Conservation (phyloP, 2,329 filamentous ascomycete species). For the Aspergillus candidus region DNA sequence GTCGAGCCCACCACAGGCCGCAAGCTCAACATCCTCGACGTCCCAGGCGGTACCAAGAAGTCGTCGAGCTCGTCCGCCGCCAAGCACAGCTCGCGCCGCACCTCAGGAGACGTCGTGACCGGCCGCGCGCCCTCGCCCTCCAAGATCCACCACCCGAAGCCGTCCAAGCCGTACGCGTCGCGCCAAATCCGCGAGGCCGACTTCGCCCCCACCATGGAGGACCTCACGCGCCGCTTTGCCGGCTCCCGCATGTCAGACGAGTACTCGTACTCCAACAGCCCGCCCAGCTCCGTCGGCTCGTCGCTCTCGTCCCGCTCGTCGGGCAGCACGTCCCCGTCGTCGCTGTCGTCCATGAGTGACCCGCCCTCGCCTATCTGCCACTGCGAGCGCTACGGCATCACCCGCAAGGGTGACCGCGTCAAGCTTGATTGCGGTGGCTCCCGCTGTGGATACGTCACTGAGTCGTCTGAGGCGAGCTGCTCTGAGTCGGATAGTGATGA, state of each 20-base stretch:
- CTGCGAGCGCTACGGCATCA: constrained; percentile 96
- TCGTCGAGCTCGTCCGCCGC: constrained; percentile 31
- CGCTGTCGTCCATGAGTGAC: constrained; percentile 61
- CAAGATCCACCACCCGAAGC: constrained; percentile 86
- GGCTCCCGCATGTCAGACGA: constrained; percentile 65
- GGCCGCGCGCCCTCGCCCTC: constrained; percentile 82
- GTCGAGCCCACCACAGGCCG: constrained; percentile 95
- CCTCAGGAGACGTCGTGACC: constrained; percentile 68
- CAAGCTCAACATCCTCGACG: constrained; percentile 95
- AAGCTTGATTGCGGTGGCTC: constrained; percentile 91
- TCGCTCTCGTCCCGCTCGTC: constrained; percentile 68
- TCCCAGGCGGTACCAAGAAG: constrained; percentile 53
- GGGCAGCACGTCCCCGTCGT: constrained; percentile 49
- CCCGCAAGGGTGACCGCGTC: constrained; percentile 83
- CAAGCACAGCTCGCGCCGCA: constrained; percentile 31
- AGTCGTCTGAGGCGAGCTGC: constrained; percentile 62
- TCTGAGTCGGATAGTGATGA: constrained; percentile 48
- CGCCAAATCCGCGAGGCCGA: constrained; percentile 78
- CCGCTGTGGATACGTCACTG: constrained; percentile 70
- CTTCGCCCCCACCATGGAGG: constrained; percentile 72
- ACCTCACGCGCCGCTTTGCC: constrained; percentile 70
- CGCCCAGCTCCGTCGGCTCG: constrained; percentile 59
- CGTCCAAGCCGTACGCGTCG: constrained; percentile 79
- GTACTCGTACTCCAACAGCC: constrained; percentile 67
- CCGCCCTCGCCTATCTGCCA: constrained; percentile 62